phyloP scores from a whole-genome alignment of 148 eudicot genomes.

The Rhododendron molle region DNA sequence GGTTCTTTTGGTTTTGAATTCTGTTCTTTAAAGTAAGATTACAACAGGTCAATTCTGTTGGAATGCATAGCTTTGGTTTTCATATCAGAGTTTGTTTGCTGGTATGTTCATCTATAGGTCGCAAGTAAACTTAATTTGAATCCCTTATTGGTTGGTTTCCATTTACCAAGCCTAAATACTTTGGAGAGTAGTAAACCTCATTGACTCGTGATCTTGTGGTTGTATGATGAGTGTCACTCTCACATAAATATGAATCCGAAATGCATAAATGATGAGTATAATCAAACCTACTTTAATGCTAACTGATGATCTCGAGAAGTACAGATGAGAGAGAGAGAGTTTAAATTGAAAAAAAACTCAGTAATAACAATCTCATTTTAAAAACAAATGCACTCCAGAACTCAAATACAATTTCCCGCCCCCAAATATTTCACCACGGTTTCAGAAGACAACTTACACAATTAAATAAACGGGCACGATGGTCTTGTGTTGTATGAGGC shows the following conservation, averaged over 20 bases:
- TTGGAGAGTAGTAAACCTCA: neutral
- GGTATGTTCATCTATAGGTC: too few species aligned
- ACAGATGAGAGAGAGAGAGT: neutral
- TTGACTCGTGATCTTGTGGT: neutral
- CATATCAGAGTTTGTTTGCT: neutral
- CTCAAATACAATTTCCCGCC: too few species aligned
- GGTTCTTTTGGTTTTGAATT: neutral
- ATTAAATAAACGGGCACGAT: too few species aligned
- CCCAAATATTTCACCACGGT: too few species aligned
- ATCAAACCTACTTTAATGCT: neutral
- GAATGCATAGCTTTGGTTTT: neutral
- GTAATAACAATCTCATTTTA: too few species aligned
- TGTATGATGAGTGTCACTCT: neutral
- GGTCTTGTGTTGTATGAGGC: too few species aligned
- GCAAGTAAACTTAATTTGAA: too few species aligned
- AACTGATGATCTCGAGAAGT: neutral
- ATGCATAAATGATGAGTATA: neutral
- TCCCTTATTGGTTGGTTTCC: too few species aligned
- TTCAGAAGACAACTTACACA: too few species aligned
- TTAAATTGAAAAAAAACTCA: too few species aligned
- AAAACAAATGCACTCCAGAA: too few species aligned
- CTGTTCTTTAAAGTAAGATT: neutral
- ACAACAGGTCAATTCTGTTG: neutral
- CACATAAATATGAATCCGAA: neutral
- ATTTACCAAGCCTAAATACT: neutral